A percentile compares a stretch with the other conserved stretches of the same genome.
These are phyloP conservation scores for Erysiphe pulchra DNA, from an alignment of 2,329 filamentous ascomycete genomes.

Conservation along the genomic window DNA sequence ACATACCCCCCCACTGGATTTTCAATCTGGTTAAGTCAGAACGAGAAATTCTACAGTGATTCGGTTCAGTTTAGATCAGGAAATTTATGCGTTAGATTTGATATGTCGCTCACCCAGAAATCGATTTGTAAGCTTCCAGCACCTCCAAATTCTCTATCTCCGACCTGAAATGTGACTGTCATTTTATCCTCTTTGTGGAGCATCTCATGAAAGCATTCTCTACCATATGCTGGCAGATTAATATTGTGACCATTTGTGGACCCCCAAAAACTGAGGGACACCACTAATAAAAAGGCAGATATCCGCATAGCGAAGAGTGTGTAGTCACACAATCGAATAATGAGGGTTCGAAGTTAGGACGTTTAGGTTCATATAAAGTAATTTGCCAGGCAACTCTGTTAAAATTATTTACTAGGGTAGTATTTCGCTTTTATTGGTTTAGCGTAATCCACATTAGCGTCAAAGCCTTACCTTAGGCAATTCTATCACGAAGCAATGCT, in stretches of 20 bases:
- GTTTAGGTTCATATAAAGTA: no score
- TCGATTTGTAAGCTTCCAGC: slow-evolving; percentile 90
- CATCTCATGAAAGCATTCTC: slow-evolving; percentile 92
- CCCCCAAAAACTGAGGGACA: slow-evolving; percentile 15
- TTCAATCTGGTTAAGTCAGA: slow-evolving; percentile 30
- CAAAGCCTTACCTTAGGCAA: neutral
- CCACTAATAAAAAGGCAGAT: slow-evolving; percentile 6
- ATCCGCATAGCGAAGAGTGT: slow-evolving; percentile 10
- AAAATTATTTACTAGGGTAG: neutral
- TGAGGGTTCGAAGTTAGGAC: neutral
- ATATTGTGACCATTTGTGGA: slow-evolving; percentile 73
- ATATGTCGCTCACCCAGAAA: slow-evolving; percentile 53
- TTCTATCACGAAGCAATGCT: neutral
- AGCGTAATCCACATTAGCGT: neutral
- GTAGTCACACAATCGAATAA: no score
- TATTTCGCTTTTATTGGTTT: neutral
- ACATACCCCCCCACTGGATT: slow-evolving; percentile 54
- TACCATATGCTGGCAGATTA: slow-evolving; percentile 70
- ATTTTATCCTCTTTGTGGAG: slow-evolving; percentile 90
- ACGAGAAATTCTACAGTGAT: no score
- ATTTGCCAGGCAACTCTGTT: no score
- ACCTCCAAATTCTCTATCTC: slow-evolving; percentile 83
- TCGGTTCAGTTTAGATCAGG: no score
- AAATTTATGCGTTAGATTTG: no score
- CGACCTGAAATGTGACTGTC: slow-evolving; percentile 96